These are phyloP conservation scores for Plasmodium gonderi DNA, from an alignment of 169 alveolate species.

Conservation along the genomic window DNA sequence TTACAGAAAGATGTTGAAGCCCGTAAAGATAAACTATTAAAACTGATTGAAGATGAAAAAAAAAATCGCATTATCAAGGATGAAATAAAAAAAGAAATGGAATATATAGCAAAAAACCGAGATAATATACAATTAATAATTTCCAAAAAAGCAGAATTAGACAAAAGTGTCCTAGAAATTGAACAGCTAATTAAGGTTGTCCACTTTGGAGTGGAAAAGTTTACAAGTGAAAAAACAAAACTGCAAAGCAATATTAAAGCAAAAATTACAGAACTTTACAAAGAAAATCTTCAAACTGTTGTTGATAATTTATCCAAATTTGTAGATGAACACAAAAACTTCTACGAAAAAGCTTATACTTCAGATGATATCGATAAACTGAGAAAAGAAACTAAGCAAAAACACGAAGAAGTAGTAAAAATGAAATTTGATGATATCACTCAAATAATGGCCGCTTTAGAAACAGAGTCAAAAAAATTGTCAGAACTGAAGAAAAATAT, in stretches of 20 bases:
- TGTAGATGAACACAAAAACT: neutral
- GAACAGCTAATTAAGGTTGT: neutral
- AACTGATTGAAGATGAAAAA: neutral
- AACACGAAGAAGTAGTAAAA: neutral
- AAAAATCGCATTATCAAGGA: neutral
- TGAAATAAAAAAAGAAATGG: neutral
- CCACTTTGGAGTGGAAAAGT: neutral
- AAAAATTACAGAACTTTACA: neutral
- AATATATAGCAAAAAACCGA: neutral
- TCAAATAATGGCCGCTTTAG: neutral
- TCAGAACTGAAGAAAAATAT: neutral
- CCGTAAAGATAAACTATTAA: neutral
- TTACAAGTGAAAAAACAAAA: neutral
- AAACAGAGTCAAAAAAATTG: neutral
- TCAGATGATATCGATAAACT: neutral
- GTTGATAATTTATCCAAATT: neutral
- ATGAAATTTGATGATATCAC: neutral
- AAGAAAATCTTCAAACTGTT: neutral
- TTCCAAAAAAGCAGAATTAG: neutral
- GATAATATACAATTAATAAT: neutral
- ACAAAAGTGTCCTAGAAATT: neutral
- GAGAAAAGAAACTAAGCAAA: neutral
- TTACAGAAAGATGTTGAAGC: neutral
- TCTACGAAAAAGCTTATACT: neutral
- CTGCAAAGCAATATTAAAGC: neutral